Evolutionary conservation across 495 filamentous ascomycete genomes (phyloP), one percentile per base, ranked within the genome.

Genomic region (Podospora didyma): DNA sequence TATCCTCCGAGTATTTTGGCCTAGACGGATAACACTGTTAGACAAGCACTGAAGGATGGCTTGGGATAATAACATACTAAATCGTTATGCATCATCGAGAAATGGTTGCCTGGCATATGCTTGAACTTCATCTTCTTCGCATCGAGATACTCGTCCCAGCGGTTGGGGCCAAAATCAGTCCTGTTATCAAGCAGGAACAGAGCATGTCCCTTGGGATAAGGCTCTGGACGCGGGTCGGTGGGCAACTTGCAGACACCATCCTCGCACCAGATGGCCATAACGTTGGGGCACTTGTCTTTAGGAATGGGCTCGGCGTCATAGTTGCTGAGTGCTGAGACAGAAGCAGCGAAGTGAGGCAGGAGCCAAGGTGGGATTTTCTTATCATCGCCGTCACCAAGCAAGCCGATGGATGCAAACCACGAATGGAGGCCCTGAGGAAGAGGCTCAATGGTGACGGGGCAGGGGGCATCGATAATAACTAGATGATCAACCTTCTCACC

Each of bases 381-480:
- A 14, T 70, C 65, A 23, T 73, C 69, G 11, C 74, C 77, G 39
- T 88, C 86, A 41, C 89, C 89, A 46, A 96, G 87, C 7, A 96
- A 83, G 46, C 90, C 89, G 58, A 92, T 88, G 7, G 80, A 75
- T 53, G 87, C 85, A 66, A 93, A 91, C 81, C 88, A 94, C 57
- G 79, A 76, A 67, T 93, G 89, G 0, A 96, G 82, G 16, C 86
- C 81, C 14, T 82, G 75, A 0, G 90, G 90, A 3, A 94, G 81
- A 46, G 89, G 88, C 66, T 90, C 88, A 26, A 92, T 85, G 14
- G 82, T 85, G 54, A 89, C 80, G 2, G 84, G 89, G 74, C 84
- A 90, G 0, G 92, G 92, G 0, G 90, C 84, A 69, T 96, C 92
- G 56, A 96, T 85, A 49, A 96, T 78, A 49, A 96, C 71, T 3